These are phyloP conservation scores for Sarcodon sp. DNA, from an alignment of 768 basidiomycete species.

Conservation along the genomic window DNA sequence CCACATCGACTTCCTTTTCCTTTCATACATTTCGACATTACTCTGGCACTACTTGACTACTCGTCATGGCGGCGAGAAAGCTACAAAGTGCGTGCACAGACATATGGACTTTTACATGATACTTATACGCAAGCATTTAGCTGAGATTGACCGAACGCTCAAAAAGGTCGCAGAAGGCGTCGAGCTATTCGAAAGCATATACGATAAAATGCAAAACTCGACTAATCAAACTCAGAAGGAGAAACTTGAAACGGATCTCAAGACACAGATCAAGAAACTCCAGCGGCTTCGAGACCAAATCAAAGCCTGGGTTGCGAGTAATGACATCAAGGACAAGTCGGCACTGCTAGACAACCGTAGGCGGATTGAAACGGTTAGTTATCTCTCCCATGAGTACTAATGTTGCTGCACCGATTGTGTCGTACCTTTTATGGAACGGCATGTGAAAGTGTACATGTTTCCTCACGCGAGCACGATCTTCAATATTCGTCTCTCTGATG, in stretches of 20 bases:
- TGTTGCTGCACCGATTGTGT: not conserved
- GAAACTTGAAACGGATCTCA: slow-evolving; percentile 90
- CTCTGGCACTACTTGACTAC: slow-evolving; percentile 3
- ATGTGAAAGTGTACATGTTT: slow-evolving; percentile 5
- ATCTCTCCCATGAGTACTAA: not conserved
- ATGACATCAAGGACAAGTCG: slow-evolving; percentile 98
- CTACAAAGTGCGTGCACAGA: slow-evolving; percentile 50
- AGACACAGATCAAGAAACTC: slow-evolving; percentile 97
- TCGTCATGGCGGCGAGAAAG: slow-evolving; percentile 79
- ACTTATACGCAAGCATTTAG: slow-evolving; percentile 27
- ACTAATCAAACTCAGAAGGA: slow-evolving; percentile 98
- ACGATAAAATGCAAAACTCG: slow-evolving; percentile 95
- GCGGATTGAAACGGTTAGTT: slow-evolving; percentile 89
- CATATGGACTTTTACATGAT: not conserved
- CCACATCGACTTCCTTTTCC: not conserved
- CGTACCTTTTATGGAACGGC: slow-evolving; percentile 3
- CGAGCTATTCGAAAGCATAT: slow-evolving; percentile 88
- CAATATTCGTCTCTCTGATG: slow-evolving; percentile 7
- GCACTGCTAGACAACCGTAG: slow-evolving; percentile 84
- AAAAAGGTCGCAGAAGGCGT: slow-evolving; percentile 97
- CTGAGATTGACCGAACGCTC: slow-evolving; percentile 96
- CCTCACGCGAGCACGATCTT: slow-evolving; percentile 1
- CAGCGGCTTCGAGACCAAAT: slow-evolving; percentile 79
- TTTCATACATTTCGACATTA: not conserved
- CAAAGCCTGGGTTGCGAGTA: slow-evolving; percentile 93